Evolutionary conservation across 169 alveolate genomes (phyloP).

Genomic region (Eimeria necatrix): DNA sequence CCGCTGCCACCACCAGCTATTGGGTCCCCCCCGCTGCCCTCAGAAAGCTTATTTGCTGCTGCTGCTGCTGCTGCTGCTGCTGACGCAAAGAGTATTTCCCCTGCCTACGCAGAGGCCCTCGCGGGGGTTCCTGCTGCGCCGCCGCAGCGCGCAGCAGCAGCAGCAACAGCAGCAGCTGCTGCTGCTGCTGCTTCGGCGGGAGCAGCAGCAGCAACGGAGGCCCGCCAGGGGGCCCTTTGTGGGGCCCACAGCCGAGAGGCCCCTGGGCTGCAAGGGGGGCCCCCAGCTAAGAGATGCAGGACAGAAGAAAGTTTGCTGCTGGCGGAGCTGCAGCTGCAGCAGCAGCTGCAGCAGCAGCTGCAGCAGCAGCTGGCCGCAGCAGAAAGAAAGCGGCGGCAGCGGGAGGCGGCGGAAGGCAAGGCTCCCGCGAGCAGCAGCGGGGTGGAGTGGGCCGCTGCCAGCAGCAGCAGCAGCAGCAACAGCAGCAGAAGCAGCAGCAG

Average conservation of each 20-base stretch:
- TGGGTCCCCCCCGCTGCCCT: slow-evolving; percentile 29
- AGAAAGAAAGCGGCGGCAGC: slow-evolving; percentile 45
- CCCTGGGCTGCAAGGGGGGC: no score
- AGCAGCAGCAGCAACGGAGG: slow-evolving; percentile 22
- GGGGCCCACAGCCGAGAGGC: no score
- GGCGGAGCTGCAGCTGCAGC: slow-evolving; percentile 66
- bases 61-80: slow-evolving; percentile 49
- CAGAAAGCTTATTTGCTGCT: slow-evolving; percentile 64
- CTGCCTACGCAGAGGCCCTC: neutral
- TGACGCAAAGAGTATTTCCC: no score
- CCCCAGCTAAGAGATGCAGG: neutral
- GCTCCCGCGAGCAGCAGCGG: neutral
- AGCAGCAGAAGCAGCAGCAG: slow-evolving; percentile 36
- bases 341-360: slow-evolving; percentile 32
- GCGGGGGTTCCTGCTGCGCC: neutral
- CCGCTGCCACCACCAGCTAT: slow-evolving; percentile 65
- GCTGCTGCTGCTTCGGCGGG: neutral
- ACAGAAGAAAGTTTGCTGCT: slow-evolving; percentile 35
- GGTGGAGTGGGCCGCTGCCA: neutral
- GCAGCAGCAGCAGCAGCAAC: slow-evolving; percentile 19
- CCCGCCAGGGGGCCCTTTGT: neutral
- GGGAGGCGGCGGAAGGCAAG: neutral
- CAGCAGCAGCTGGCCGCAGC: slow-evolving; percentile 20
- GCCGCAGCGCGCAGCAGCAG: slow-evolving; percentile 32
- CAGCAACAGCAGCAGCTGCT: slow-evolving; percentile 28